Base-by-base conservation (phyloP, 306 rosid genomes). In the Trifolium pratense region DNA sequence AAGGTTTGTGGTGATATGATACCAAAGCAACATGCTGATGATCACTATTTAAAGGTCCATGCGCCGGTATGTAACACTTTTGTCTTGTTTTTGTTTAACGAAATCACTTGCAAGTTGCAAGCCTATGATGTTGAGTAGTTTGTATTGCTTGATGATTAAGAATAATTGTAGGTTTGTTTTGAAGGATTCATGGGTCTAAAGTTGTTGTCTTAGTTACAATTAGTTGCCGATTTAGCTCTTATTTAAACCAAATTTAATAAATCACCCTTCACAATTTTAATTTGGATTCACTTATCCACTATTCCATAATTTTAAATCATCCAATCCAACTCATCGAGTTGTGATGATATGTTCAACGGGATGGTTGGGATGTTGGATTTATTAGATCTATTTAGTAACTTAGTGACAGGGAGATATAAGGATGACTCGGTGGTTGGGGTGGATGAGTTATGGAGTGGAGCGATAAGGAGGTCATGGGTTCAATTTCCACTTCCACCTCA, bases 1-100 rank as follows among this genome's bases (percentile, higher is more conserved):
- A 86, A 94, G 84, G 71, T 89, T 67, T 94, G 99, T 26, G 88
- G 86, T 36, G 99, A 94, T 39, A 94, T 94, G 99, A 76, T 94
- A 79, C 99, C 97, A 0, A 89, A 79, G 68, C 74, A 73, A 77
- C 75, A 61, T 70, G 90, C 91, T 14, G 86, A 90, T 78, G 95
- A 94, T 51, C 99, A 94, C 75, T 91, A 88, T 70, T 75, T 85
- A 15, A 87, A 73, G 82, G 87, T 89, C 9, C 99, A 94, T 90
- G 99, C 99, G 0, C 97, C 97, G 84, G 99, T 94, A 87, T 32
- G 91, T 73, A 51, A 7, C 39, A 55, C 49, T 4, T 14, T 66
- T 26, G 39, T 58, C 14, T 7, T 49, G 21, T 61, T 9, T 61
- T 60, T 14, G 21, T 34, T 69, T 63, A 46, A 3, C 5, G 48